Percentiles rank a stretch among this genome's conserved stretches.
Evolutionary conservation across 2,329 filamentous ascomycete genomes (phyloP).

Genomic region (Rasamsonia emersonii): DNA sequence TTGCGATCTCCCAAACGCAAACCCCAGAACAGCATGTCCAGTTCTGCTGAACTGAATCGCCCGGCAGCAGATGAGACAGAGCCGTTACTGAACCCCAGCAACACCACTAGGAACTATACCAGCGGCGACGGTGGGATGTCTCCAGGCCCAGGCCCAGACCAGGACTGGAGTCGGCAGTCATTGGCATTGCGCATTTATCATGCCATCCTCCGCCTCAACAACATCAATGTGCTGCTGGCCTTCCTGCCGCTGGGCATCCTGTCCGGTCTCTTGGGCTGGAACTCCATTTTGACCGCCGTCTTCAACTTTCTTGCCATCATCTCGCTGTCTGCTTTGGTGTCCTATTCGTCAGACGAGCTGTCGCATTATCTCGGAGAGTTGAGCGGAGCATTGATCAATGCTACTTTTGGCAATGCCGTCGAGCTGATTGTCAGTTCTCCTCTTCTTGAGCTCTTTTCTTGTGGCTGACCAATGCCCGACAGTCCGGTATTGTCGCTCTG

Average conservation of each 20-base stretch:
- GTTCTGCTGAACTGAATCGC: no score
- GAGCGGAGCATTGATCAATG: slow-evolving; percentile 48
- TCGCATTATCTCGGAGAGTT: slow-evolving; percentile 47
- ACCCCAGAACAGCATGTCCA: no score
- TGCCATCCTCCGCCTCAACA: no score
- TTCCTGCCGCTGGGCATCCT: slow-evolving; percentile 50
- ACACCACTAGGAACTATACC: no score
- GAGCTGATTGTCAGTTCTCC: slow-evolving; percentile 56
- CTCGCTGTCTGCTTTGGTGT: slow-evolving; percentile 46
- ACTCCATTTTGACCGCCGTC: slow-evolving; percentile 48
- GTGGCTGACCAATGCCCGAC: slow-evolving; percentile 44
- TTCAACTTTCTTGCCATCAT: slow-evolving; percentile 37
- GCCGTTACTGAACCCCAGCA: no score
- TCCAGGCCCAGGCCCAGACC: no score
- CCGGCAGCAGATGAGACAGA: no score
- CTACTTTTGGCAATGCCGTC: slow-evolving; percentile 52
- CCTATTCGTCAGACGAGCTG: slow-evolving; percentile 50
- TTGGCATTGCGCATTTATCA: no score
- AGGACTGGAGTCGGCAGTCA: no score
- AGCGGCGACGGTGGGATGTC: no score
- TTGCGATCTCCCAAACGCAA: no score
- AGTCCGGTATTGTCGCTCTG: slow-evolving; percentile 58
- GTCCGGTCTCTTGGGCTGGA: slow-evolving; percentile 48
- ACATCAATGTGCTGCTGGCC: slow-evolving; percentile 46
- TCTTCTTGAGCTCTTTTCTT: no score